Percentiles rank a stretch among this genome's conserved stretches.
Conservation (phyloP, 352 stramenopile genomes). For the Globisporangium megalacanthum region DNA sequence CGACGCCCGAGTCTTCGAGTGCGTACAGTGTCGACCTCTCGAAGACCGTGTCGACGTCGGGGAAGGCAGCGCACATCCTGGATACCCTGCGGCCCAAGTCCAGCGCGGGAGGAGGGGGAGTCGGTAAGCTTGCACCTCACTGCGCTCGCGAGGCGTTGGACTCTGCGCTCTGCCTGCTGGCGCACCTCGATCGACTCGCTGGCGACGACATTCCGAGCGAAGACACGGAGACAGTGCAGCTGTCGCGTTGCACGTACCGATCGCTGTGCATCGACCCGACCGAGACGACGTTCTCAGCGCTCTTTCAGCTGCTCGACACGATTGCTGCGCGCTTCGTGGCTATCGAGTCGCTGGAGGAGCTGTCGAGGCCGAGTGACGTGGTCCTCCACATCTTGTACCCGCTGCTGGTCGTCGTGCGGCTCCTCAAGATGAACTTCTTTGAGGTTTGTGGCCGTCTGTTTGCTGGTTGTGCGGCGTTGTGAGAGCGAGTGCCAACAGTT, state of each 20-base stretch:
- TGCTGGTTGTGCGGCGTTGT: background rate
- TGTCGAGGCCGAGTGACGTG: conserved; percentile 12
- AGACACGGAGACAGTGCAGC: conserved; percentile 70
- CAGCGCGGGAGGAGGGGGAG: conserved; percentile 9
- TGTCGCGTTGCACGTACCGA: conserved; percentile 70
- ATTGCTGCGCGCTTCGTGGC: conserved; percentile 26
- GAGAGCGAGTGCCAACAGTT: background rate
- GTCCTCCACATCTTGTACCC: conserved; percentile 63
- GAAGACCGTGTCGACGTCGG: conserved; percentile 46
- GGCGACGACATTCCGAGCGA: conserved; percentile 70
- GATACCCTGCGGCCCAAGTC: conserved; percentile 43
- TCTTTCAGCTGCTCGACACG: conserved; percentile 47
- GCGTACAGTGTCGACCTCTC: conserved; percentile 39
- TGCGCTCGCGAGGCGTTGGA: conserved; percentile 48
- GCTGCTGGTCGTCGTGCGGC: conserved; percentile 56
- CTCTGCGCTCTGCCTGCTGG: conserved; percentile 65
- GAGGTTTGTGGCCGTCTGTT: conserved; percentile 38
- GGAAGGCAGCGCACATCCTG: conserved; percentile 50
- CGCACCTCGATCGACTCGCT: conserved; percentile 73
- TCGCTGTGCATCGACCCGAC: conserved; percentile 80
- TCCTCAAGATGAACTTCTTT: conserved; percentile 87
- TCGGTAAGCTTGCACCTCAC: conserved; percentile 26
- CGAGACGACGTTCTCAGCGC: conserved; percentile 57
- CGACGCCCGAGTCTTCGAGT: conserved; percentile 29
- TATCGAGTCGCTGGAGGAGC: conserved; percentile 6